phyloP scores from a whole-genome alignment of 2,329 filamentous ascomycete species.

The Calonectria crousiana region DNA sequence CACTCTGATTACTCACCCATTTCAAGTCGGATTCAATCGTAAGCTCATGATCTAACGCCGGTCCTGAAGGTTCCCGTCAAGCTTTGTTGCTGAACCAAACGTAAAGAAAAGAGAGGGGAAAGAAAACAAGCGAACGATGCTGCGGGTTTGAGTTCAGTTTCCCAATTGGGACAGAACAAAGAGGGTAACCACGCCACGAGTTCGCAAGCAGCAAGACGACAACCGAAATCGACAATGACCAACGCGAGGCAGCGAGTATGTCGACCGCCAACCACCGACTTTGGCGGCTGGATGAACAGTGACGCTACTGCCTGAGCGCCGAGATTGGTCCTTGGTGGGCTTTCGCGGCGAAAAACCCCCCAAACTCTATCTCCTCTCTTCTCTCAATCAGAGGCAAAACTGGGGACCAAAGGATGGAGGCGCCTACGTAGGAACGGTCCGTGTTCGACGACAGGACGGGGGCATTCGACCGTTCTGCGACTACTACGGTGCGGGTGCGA shows the following conservation, averaged over 20 bases:
- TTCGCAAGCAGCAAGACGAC: neutral
- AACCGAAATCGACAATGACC: neutral
- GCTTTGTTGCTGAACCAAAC: slow-evolving; percentile 14
- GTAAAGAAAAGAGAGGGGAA: slow-evolving; percentile 16
- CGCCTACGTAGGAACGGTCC: slow-evolving; percentile 9
- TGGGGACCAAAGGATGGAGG: slow-evolving; percentile 10
- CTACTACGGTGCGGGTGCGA: slow-evolving; percentile 23
- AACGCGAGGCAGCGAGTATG: neutral
- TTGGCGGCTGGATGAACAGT: slow-evolving; percentile 12
- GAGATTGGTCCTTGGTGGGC: slow-evolving; percentile 14
- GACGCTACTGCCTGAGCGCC: slow-evolving; percentile 31
- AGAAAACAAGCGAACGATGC: slow-evolving; percentile 14
- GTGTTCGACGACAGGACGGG: slow-evolving; percentile 8
- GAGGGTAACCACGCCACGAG: slow-evolving; percentile 9
- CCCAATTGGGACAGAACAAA: slow-evolving; percentile 4
- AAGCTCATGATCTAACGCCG: slow-evolving; percentile 48
- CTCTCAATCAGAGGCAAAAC: neutral
- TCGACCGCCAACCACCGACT: neutral
- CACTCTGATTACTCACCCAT: slow-evolving; percentile 51
- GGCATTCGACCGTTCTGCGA: slow-evolving; percentile 11
- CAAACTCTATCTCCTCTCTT: slow-evolving; percentile 18
- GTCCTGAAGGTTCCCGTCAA: slow-evolving; percentile 37
- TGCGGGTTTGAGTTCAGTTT: slow-evolving; percentile 1
- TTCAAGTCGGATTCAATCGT: slow-evolving; percentile 45
- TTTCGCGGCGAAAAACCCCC: neutral